Evolutionary conservation across 2,329 filamentous ascomycete species (phyloP), one percentile per base, ranked within the genome.

Genomic region (Alternaria rosae): DNA sequence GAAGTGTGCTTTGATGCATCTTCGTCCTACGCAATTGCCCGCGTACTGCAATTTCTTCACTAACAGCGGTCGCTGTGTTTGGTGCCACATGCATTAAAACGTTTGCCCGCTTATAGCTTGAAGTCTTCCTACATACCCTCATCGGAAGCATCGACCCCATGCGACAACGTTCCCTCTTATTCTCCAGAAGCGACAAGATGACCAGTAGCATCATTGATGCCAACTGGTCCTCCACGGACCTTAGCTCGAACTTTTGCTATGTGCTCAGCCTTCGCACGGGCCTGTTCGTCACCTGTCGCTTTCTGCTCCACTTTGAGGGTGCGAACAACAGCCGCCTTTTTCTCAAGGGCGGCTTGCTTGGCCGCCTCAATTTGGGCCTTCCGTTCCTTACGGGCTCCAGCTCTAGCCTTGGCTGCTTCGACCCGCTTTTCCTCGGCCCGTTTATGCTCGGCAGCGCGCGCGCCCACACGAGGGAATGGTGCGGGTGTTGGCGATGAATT

Each of bases 211-310:
- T 11, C 21, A 26, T 32, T 48, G 41, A 52, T 45, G 21, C 23
- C 15, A 26, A 43, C 23, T 38, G 45, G 51, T 51, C 52, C 55
- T 35, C 65, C 48, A 23, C 55, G 59, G 57, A 58, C 61, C 47
- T 68, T 70, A 38, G 67, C 67, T 54, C 60, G 61, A 21, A 51
- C 66, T 47, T 58, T 62, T 26, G 62, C 66, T 38, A 70, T 65
- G 23, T 57, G 55, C 23, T 68, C 59, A 48, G 54, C 59, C 11
- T 64, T 52, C 21, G 54, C n/a, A 30, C 21, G 44, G 15, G 43
- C 64, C 8, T 43, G 42, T 8, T 57, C 63, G 17, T 62, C 54
- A 6, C 50, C 10, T 13, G 51, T 62, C 21, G 35, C 58, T 25
- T 48, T 52, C 25, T 50, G 55, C 21, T 52, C 62, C 26, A 64